Evolutionary conservation across 164 flowering plant genomes (phyloP), one percentile per base, ranked within the genome.

Genomic region (Echeveria elegans): DNA sequence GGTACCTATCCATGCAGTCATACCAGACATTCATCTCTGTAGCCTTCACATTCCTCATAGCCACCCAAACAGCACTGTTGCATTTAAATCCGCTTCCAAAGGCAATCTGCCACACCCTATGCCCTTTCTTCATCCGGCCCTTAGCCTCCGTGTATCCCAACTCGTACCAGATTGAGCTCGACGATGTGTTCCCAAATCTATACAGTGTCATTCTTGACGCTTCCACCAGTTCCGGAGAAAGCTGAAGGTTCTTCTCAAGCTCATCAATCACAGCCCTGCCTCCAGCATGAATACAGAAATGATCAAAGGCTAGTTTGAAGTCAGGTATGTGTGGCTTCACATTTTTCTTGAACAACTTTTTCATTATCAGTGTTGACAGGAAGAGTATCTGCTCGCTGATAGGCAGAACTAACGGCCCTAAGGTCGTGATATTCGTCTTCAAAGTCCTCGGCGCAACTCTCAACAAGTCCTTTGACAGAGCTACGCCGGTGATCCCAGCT

Each of bases 321-420:
- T 81, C 80, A 0, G 84, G 84, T 12, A 79, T 77, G 32, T 81
- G 79, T 31, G 81, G 81, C 74, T 71, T 79, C n/a, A 75, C 53
- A 50, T 77, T 73, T 1, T 64, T 32, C 43, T 73, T 73, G 24
- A 77, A 70, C 40, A 79, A 37, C 68, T 79, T 81, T 72, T 72
- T 77, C 9, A 58, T 65, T 6, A 77, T 34, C 43, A 81, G 62
- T 15, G 78, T 73, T 0, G 72, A 53, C 23, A 81, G 72, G 77
- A 81, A 81, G 38, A 79, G 63, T 26, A 79, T 71, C 66, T 81
- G 84, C 67, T 81, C 84, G 37, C 77, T 74, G 1, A 79, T 72
- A 7, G 84, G 84, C 3, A 81, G 76, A 6, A 81, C 84, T 0
- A 81, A 73, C 5, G 82, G 84, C 21, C 82, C 84, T 63, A 81